These are phyloP conservation scores for Thuja plicata DNA, from an alignment of 83 land plant species.

Conservation along the genomic window DNA sequence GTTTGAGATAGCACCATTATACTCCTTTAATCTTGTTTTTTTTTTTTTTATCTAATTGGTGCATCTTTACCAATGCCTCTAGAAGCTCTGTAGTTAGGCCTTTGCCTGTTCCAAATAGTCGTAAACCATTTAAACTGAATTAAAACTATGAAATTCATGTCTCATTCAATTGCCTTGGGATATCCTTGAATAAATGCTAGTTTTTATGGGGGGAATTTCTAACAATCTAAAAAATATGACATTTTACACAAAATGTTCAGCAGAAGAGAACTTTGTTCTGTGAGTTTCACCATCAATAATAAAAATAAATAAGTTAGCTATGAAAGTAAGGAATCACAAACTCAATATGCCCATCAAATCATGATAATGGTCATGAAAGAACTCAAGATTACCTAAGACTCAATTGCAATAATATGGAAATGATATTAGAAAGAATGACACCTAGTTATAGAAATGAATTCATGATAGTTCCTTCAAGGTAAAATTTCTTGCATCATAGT, in stretches of 20 bases:
- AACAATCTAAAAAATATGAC: not conserved
- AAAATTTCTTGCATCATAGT: not conserved
- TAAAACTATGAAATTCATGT: not conserved
- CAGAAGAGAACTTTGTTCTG: not conserved
- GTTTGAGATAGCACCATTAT: slow-evolving; percentile 41
- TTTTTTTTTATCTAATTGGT: slow-evolving; percentile 68
- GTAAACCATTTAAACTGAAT: not conserved
- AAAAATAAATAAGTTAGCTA: not conserved
- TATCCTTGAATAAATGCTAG: not conserved
- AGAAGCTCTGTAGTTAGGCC: slow-evolving; percentile 45
- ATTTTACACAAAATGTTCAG: too few relatives aligned
- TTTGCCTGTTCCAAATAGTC: slow-evolving; percentile 8
- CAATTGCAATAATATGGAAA: not conserved
- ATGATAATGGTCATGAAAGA: not conserved
- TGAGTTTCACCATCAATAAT: not conserved
- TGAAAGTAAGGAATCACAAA: not conserved
- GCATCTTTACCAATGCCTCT: slow-evolving; percentile 62
- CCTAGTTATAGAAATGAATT: not conserved
- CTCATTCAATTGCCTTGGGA: not conserved
- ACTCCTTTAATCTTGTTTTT: slow-evolving; percentile 50
- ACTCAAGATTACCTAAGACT: not conserved
- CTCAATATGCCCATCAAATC: not conserved
- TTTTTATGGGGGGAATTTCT: not conserved
- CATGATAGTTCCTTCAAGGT: not conserved
- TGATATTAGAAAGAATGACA: not conserved